These are phyloP conservation scores for Sugiyamaella castrensis DNA, from an alignment of 1,139 yeast genomes.

Conservation along the genomic window DNA sequence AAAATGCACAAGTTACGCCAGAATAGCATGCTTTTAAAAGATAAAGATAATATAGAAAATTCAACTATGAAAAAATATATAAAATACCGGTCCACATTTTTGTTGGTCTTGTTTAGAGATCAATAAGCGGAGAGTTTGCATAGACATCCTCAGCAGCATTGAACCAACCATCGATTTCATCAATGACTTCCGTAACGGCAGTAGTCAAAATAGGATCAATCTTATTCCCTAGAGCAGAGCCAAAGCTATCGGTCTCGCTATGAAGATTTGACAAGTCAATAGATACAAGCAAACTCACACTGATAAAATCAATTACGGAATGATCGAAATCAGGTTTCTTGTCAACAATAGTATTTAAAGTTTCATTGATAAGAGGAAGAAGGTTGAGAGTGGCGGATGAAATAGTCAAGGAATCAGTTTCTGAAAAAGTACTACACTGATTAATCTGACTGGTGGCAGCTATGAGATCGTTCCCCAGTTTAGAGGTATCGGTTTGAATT, in stretches of 20 bases:
- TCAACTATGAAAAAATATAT: neutral
- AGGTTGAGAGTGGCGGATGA: conserved; percentile 17
- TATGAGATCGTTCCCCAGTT: conserved; percentile 14
- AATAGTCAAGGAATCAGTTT: conserved; percentile 14
- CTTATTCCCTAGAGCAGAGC: conserved; percentile 16
- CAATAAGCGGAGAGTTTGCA: conserved; percentile 6
- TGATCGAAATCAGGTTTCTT: conserved; percentile 24
- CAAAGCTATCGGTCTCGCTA: conserved; percentile 16
- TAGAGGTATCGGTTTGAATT: conserved; percentile 17
- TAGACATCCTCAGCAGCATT: conserved; percentile 13
- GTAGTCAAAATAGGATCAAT: conserved; percentile 11
- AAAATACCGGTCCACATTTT: neutral
- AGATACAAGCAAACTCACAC: conserved; percentile 22
- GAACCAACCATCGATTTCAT: conserved; percentile 24
- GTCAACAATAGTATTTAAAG: conserved; percentile 17
- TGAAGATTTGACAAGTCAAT: conserved; percentile 18
- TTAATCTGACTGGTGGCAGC: conserved; percentile 15
- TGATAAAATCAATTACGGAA: conserved; percentile 20
- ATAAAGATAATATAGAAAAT: neutral
- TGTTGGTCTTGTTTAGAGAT: neutral
- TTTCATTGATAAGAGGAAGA: conserved; percentile 20
- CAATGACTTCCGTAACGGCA: conserved; percentile 17
- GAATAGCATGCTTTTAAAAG: too few species aligned
- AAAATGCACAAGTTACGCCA: too few species aligned
- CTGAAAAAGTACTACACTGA: conserved; percentile 11